Conservation (phyloP, 306 rosid genomes). For the Quercus rubra region DNA sequence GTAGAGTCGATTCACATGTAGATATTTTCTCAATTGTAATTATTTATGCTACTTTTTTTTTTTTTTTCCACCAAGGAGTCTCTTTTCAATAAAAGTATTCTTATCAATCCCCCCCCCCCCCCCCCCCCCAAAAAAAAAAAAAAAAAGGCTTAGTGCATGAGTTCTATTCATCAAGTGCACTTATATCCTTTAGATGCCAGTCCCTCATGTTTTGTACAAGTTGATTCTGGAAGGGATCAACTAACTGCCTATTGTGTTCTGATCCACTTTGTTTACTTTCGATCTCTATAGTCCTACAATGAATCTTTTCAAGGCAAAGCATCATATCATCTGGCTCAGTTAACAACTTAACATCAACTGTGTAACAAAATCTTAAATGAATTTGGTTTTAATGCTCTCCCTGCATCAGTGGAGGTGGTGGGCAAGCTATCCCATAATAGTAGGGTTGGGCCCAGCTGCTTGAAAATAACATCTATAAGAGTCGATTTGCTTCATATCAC, state of each 20-base stretch:
- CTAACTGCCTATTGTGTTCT: not conserved
- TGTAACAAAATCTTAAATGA: too few species aligned
- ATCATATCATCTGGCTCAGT: not conserved
- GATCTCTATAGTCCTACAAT: not conserved
- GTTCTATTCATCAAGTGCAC: not conserved
- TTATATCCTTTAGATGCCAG: not conserved
- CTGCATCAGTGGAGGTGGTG: not conserved
- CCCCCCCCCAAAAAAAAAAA: too few species aligned
- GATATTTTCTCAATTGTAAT: too few species aligned
- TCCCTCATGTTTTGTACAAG: not conserved
- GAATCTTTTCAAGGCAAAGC: not conserved
- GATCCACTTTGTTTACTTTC: not conserved
- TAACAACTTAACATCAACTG: not conserved
- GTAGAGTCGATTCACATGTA: too few species aligned
- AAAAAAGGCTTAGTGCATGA: not conserved
- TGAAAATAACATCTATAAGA: not conserved
- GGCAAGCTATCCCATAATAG: not conserved
- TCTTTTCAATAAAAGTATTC: too few species aligned
- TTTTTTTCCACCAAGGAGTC: too few species aligned
- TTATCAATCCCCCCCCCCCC: too few species aligned
- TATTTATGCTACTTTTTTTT: too few species aligned
- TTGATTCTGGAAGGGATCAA: not conserved
- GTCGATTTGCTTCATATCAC: not conserved
- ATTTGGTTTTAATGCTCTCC: too few species aligned
- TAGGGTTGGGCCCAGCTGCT: not conserved